Evolutionary conservation across 805 yeast genomes (phyloP).

Genomic region (Wickerhamomyces hampshirensis): DNA sequence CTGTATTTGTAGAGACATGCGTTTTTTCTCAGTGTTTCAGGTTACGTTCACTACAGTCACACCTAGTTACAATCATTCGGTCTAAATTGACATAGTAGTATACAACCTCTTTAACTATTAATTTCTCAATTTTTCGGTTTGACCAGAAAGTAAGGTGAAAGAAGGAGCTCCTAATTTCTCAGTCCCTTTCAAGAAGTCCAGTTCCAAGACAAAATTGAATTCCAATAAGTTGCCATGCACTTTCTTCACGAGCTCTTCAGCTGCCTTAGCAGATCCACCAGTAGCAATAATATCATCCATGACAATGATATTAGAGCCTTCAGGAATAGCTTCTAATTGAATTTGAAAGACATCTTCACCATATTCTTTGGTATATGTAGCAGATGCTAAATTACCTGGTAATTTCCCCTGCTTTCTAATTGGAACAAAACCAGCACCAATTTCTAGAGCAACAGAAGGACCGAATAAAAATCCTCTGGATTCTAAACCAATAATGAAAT

Average conservation of each 20-base stretch:
- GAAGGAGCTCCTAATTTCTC: slow-evolving; percentile 80
- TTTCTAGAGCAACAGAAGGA: slow-evolving; percentile 86
- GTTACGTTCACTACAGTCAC: too few relatives aligned
- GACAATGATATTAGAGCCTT: slow-evolving; percentile 75
- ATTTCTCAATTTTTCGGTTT: slow-evolving; percentile 46
- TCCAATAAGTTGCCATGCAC: slow-evolving; percentile 72
- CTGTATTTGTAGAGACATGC: too few relatives aligned
- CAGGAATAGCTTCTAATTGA: slow-evolving; percentile 76
- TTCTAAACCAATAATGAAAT: slow-evolving; percentile 90
- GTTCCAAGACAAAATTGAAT: slow-evolving; percentile 87
- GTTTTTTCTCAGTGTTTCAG: too few relatives aligned
- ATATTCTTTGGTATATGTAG: slow-evolving; percentile 83
- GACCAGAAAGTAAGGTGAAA: slow-evolving; percentile 86
- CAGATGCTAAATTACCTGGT: slow-evolving; percentile 77
- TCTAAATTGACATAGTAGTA: too few relatives aligned
- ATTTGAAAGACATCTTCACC: slow-evolving; percentile 88
- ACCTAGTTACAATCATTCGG: too few relatives aligned
- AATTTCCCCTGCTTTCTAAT: slow-evolving; percentile 93
- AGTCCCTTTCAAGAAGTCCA: slow-evolving; percentile 92
- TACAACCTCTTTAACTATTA: too few relatives aligned
- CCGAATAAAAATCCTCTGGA: slow-evolving; percentile 97
- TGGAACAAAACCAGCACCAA: slow-evolving; percentile 90
- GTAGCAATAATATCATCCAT: slow-evolving; percentile 98
- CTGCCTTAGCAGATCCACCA: slow-evolving; percentile 94
- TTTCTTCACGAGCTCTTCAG: slow-evolving; percentile 73